These are phyloP conservation scores for Sugiyamaella castrensis DNA, from an alignment of 1,139 yeast genomes.

Conservation along the genomic window DNA sequence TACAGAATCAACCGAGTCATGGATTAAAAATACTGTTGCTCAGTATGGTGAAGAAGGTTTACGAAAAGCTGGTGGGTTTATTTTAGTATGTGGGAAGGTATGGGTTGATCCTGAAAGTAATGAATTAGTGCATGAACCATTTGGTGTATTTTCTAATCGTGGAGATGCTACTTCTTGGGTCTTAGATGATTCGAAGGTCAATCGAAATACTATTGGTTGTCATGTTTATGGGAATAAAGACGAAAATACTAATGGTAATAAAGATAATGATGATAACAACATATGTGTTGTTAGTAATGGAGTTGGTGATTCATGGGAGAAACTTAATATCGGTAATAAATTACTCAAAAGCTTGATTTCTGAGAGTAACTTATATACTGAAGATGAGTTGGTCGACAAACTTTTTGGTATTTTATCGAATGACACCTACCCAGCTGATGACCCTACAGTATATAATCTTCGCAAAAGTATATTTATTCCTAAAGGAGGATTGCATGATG, in stretches of 20 bases:
- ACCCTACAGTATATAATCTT: constrained; percentile 34
- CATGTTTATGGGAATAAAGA: constrained; percentile 60
- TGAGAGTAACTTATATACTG: constrained; percentile 35
- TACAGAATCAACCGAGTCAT: constrained; percentile 40
- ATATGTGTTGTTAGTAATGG: constrained; percentile 54
- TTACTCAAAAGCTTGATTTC: constrained; percentile 44
- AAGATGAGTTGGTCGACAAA: constrained; percentile 47
- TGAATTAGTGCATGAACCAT: constrained; percentile 43
- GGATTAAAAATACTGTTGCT: constrained; percentile 39
- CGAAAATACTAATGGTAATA: constrained; percentile 54
- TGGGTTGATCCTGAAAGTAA: constrained; percentile 29
- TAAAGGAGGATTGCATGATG: constrained; percentile 41
- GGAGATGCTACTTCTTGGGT: constrained; percentile 17
- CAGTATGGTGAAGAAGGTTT: constrained; percentile 34
- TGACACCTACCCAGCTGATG: constrained; percentile 41
- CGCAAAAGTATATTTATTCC: constrained; percentile 71
- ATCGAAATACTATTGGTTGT: constrained; percentile 56
- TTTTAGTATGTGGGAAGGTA: constrained; percentile 61
- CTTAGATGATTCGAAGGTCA: constrained; percentile 5
- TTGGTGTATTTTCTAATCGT: constrained; percentile 37
- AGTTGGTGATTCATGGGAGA: constrained; percentile 64
- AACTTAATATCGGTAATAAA: constrained; percentile 53
- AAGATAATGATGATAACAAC: constrained; percentile 28
- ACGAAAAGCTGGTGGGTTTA: constrained; percentile 73
- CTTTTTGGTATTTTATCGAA: constrained; percentile 56